phyloP scores from a whole-genome alignment of 179 eudicot genomes.

The Amaranthus tricolor region DNA sequence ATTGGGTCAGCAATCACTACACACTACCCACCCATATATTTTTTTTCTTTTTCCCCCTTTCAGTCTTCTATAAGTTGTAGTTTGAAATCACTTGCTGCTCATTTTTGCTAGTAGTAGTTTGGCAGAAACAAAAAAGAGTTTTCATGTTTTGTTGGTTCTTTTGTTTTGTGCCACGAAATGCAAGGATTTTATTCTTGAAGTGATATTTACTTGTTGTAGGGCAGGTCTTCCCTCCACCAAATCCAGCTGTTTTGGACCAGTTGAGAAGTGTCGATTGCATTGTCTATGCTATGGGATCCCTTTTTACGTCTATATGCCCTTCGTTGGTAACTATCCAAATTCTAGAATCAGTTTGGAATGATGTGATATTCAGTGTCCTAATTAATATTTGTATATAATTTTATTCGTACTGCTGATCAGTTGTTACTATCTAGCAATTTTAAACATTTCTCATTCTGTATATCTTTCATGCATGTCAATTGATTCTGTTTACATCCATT shows the following conservation, averaged over 20 bases:
- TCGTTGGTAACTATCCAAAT: slow-evolving; percentile 61
- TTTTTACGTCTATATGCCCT: slow-evolving; percentile 93
- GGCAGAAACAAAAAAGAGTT: neutral
- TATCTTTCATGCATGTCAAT: too few relatives aligned
- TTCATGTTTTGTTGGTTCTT: neutral
- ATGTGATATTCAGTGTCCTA: neutral
- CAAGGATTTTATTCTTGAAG: neutral
- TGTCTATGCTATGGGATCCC: slow-evolving; percentile 94
- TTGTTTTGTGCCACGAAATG: slow-evolving; percentile 5
- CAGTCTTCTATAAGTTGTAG: neutral
- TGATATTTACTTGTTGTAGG: slow-evolving; percentile 17
- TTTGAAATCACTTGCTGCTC: neutral
- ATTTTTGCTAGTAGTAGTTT: neutral
- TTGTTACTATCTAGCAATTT: neutral
- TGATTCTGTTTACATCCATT: too few relatives aligned
- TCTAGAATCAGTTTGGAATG: neutral
- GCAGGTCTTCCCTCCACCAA: slow-evolving; percentile 85
- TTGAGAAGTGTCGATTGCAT: slow-evolving; percentile 73
- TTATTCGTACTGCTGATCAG: neutral
- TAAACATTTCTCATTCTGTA: neutral
- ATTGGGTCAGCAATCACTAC: neutral
- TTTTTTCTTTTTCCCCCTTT: neutral
- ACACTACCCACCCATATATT: too few relatives aligned
- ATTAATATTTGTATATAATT: neutral
- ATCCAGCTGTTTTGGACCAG: slow-evolving; percentile 75